These are phyloP conservation scores for Gastrolobium villosum DNA, from an alignment of 306 rosid genomes.

Conservation along the genomic window DNA sequence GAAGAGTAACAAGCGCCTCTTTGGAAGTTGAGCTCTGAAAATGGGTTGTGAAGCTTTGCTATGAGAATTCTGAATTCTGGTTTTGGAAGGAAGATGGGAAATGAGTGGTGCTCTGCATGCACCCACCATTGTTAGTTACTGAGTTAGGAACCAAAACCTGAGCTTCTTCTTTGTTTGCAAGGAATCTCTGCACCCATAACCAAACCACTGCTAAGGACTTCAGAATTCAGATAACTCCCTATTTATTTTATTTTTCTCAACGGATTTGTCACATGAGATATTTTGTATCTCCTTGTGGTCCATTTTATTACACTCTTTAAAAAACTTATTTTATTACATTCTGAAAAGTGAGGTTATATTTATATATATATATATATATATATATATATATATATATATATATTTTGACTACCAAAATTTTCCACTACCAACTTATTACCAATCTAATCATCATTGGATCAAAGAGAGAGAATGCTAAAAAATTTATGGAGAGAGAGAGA, in stretches of 20 bases:
- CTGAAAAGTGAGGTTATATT: too few species aligned
- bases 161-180: conserved; percentile 2
- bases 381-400: too few species aligned
- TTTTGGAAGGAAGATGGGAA: conserved; percentile 51
- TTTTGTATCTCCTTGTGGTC: conserved; percentile 31
- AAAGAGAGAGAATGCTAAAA: too few species aligned
- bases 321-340: too few species aligned
- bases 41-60: conserved; percentile 41
- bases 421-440: too few species aligned
- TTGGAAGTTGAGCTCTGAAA: conserved; percentile 45
- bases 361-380: too few species aligned
- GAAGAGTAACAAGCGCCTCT: conserved; percentile 67
- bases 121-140: conserved; percentile 54
- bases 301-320: too few species aligned
- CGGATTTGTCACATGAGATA: conserved; percentile 1
- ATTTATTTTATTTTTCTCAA: not conserved
- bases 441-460: too few species aligned
- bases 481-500: too few species aligned
- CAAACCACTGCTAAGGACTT: not conserved
- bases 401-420: too few species aligned
- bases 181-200: conserved; percentile 23
- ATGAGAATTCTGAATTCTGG: conserved; percentile 28
- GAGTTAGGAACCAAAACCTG: conserved; percentile 39
- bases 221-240: not conserved
- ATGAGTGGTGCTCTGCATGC: conserved; percentile 60